A percentile compares a stretch with the other conserved stretches of the same genome.
Conservation (phyloP, 2,329 filamentous ascomycete genomes). For the Cryphonectria nitschkei region DNA sequence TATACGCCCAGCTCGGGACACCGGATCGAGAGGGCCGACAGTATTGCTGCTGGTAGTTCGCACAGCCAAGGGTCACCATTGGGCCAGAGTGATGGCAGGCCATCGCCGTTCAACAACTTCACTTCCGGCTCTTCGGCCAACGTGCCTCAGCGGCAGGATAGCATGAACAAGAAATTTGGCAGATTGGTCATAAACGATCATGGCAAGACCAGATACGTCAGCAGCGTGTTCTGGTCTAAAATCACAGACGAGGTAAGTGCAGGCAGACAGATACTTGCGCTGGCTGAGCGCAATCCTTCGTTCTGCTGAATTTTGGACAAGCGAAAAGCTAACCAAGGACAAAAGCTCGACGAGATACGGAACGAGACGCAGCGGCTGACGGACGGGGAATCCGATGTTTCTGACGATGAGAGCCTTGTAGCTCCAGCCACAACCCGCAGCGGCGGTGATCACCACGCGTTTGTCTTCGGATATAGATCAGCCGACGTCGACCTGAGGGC, state of each 20-base stretch:
- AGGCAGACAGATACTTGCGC: neutral
- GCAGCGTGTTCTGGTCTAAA: slow-evolving; percentile 76
- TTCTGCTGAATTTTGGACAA: neutral
- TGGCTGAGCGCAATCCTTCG: neutral
- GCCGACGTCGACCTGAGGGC: slow-evolving; percentile 67
- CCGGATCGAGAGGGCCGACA: slow-evolving; percentile 32
- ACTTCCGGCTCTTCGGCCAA: slow-evolving; percentile 30
- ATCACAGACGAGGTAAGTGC: slow-evolving; percentile 69
- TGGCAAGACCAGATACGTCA: slow-evolving; percentile 72
- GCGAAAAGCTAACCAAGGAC: slow-evolving; percentile 7
- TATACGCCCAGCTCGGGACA: slow-evolving; percentile 25
- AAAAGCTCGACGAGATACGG: slow-evolving; percentile 50
- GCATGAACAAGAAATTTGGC: slow-evolving; percentile 61
- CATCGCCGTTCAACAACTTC: slow-evolving; percentile 27
- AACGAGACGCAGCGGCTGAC: slow-evolving; percentile 54
- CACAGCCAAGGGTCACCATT: slow-evolving; percentile 32
- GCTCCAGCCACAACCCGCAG: slow-evolving; percentile 45
- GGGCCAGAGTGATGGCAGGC: slow-evolving; percentile 28
- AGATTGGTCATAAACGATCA: slow-evolving; percentile 71
- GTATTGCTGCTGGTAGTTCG: slow-evolving; percentile 29
- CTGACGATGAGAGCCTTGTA: slow-evolving; percentile 58
- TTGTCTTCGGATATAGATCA: slow-evolving; percentile 74
- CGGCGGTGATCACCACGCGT: slow-evolving; percentile 65
- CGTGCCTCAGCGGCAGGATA: slow-evolving; percentile 33
- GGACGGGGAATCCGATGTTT: slow-evolving; percentile 60